phyloP scores from a whole-genome alignment of 768 basidiomycete species.

The Clitopilus passeckerianus region DNA sequence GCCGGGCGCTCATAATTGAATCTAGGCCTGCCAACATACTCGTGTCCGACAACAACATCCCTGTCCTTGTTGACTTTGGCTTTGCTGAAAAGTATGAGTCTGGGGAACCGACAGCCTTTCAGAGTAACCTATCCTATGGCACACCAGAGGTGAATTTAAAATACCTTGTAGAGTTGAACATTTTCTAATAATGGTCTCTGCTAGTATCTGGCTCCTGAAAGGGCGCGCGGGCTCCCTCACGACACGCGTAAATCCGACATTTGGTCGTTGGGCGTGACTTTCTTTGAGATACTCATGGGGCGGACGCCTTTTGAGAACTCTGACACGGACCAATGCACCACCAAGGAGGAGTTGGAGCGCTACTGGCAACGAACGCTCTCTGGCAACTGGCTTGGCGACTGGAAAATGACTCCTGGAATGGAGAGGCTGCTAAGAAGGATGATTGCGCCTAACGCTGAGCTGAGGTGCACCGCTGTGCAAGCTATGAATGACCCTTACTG shows the following conservation, averaged over 20 bases:
- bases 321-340: constrained; percentile 73
- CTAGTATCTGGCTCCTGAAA: constrained; percentile 89
- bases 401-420: constrained; percentile 59
- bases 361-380: constrained; percentile 87
- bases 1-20: neutral
- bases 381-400: constrained; percentile 85
- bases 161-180: neutral
- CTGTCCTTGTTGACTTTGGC: constrained; percentile 93
- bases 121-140: constrained; percentile 80
- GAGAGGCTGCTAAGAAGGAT: constrained; percentile 73
- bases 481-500: constrained; percentile 69
- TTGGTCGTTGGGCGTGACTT: constrained; percentile 83
- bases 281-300: constrained; percentile 92
- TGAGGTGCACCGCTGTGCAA: constrained; percentile 66
- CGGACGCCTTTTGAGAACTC: constrained; percentile 88
- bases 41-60: constrained; percentile 69
- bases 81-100: constrained; percentile 87
- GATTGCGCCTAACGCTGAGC: constrained; percentile 78
- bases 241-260: constrained; percentile 92
- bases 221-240: constrained; percentile 82
- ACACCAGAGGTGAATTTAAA: constrained; percentile 72
- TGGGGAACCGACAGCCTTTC: constrained; percentile 60
- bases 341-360: constrained; percentile 74
- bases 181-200: constrained; percentile 5
- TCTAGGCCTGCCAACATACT: constrained; percentile 89